phyloP scores from a whole-genome alignment of 805 yeast genomes.

The Suhomyces sp. region DNA sequence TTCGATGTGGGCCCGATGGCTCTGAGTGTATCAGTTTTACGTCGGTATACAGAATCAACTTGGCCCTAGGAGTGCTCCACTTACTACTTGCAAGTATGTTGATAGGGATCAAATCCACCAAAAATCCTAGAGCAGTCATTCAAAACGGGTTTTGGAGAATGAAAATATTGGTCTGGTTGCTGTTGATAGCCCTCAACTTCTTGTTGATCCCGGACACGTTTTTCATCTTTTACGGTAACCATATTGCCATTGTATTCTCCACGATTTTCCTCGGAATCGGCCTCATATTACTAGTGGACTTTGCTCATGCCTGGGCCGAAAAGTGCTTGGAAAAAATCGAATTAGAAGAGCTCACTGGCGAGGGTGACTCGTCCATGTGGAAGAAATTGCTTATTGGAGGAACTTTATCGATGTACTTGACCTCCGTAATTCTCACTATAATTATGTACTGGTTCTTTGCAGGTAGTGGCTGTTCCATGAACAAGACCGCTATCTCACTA shows the following conservation, averaged over 20 bases:
- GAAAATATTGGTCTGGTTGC: conserved; percentile 61
- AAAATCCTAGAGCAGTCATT: conserved; percentile 71
- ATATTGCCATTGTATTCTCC: conserved; percentile 80
- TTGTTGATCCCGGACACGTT: conserved; percentile 77
- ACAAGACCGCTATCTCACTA: conserved; percentile 78
- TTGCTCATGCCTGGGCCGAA: conserved; percentile 99
- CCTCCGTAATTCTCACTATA: conserved; percentile 67
- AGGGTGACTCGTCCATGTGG: conserved; percentile 65
- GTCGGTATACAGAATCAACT: conserved; percentile 89
- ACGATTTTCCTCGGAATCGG: conserved; percentile 87
- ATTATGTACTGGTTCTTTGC: conserved; percentile 84
- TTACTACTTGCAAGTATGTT: conserved; percentile 63
- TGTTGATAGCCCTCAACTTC: conserved; percentile 60
- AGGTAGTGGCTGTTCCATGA: conserved; percentile 78
- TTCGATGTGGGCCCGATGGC: conserved; percentile 68
- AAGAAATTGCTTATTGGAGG: conserved; percentile 79
- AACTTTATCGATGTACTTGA: conserved; percentile 78
- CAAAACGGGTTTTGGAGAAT: conserved; percentile 93
- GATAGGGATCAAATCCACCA: conserved; percentile 71
- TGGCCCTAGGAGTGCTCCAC: conserved; percentile 82
- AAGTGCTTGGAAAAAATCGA: conserved; percentile 89
- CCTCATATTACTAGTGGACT: conserved; percentile 84
- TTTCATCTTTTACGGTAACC: conserved; percentile 87
- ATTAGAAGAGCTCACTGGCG: conserved; percentile 57
- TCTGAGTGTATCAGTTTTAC: conserved; percentile 83